A percentile compares a stretch with the other conserved stretches of the same genome.
Evolutionary conservation across 176 grass and related monocot species (phyloP).

Genomic region (Otatea glauca): DNA sequence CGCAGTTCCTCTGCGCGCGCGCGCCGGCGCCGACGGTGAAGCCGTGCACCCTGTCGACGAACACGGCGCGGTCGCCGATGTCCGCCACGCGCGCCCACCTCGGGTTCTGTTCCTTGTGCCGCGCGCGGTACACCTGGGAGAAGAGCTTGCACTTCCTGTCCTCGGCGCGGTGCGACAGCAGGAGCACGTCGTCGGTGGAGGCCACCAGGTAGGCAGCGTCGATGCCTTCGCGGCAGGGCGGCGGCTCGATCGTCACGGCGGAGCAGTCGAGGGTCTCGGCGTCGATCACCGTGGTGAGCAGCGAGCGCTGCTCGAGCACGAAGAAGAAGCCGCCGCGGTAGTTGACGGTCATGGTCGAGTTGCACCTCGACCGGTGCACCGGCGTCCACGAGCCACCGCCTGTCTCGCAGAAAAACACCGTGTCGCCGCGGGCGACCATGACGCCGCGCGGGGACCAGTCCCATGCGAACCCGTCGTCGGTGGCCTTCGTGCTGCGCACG

Average conservation of each 20-base stretch:
- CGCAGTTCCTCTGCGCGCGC: neutral
- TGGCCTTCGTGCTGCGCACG: neutral
- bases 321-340: constrained; percentile 43
- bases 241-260: neutral
- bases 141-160: neutral
- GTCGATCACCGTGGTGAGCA: constrained; percentile 18
- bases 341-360: constrained; percentile 29
- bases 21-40: constrained; percentile 31
- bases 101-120: too few species aligned
- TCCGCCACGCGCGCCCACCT: constrained; percentile 11
- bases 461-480: constrained; percentile 46
- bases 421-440: constrained; percentile 43
- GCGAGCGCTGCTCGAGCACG: constrained; percentile 8
- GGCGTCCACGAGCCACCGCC: constrained; percentile 25
- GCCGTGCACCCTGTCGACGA: constrained; percentile 30
- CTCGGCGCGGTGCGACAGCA: constrained; percentile 15
- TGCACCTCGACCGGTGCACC: constrained; percentile 17
- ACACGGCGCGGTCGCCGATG: constrained; percentile 35
- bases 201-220: neutral
- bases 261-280: neutral
- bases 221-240: neutral
- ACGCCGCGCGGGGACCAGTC: constrained; percentile 49
- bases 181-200: constrained; percentile 8
- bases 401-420: constrained; percentile 32
- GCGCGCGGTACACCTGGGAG: constrained; percentile 20